Percentiles rank a stretch among this genome's conserved stretches.
phyloP scores from a whole-genome alignment of 192 early-diverging fungal species.

The Entomortierella lignicola region DNA sequence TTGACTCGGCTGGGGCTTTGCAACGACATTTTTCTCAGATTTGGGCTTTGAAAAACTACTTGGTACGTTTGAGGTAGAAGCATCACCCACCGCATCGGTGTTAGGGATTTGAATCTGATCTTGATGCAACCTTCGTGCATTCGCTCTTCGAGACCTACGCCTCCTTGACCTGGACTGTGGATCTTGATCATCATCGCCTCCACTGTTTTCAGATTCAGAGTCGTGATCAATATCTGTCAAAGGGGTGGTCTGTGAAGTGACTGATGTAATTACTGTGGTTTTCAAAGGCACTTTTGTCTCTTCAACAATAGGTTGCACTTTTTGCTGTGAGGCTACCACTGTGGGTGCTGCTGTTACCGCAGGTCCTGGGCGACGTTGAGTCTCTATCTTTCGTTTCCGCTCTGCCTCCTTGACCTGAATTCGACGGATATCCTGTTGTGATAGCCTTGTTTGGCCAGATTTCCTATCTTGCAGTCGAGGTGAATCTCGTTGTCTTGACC shows the following conservation, averaged over 20 bases:
- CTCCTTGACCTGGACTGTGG: not conserved
- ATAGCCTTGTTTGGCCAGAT: too few relatives aligned
- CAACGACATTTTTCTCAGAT: not conserved
- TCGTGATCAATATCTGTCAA: too few relatives aligned
- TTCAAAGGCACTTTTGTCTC: not conserved
- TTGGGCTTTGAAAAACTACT: not conserved
- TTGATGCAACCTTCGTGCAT: not conserved
- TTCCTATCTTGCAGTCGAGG: too few relatives aligned
- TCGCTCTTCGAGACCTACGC: not conserved
- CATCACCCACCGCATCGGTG: not conserved
- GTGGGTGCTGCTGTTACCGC: too few relatives aligned
- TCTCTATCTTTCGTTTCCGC: not conserved
- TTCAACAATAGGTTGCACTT: not conserved
- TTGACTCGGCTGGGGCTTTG: not conserved
- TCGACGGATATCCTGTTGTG: too few relatives aligned
- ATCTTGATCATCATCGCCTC: not conserved
- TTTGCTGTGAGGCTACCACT: too few relatives aligned
- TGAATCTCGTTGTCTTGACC: too few relatives aligned
- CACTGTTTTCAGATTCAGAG: too few relatives aligned
- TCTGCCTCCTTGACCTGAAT: not conserved
- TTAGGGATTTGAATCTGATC: not conserved
- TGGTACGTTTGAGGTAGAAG: not conserved
- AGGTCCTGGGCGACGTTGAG: too few relatives aligned
- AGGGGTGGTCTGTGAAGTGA: not conserved
- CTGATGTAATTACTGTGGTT: slow-evolving; percentile 2